Percentiles rank a stretch among this genome's conserved stretches.
phyloP scores from a whole-genome alignment of 495 filamentous ascomycete species.

The Penicillium lagena region DNA sequence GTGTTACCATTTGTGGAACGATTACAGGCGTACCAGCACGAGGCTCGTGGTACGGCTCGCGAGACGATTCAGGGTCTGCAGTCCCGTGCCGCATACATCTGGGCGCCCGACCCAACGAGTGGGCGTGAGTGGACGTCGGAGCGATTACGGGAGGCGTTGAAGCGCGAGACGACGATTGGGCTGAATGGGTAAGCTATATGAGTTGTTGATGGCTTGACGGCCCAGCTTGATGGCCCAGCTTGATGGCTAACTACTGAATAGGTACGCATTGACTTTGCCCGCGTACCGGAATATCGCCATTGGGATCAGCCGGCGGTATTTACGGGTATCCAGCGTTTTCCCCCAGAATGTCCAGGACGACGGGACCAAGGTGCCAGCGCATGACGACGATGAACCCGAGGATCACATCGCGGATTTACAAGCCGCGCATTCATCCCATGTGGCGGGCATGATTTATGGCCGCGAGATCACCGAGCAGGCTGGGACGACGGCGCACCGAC shows the following conservation, averaged over 20 bases:
- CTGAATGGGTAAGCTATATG: too few species aligned
- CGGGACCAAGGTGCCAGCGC: background rate
- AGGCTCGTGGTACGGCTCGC: background rate
- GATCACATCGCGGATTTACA: constrained; percentile 7
- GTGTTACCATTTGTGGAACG: constrained; percentile 12
- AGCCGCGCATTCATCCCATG: constrained; percentile 4
- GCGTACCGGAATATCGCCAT: constrained; percentile 4
- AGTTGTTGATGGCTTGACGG: too few species aligned
- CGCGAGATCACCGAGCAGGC: constrained; percentile 9
- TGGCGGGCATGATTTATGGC: constrained; percentile 12
- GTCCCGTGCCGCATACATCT: background rate
- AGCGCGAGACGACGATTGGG: background rate
- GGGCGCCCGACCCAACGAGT: background rate
- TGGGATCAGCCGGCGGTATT: constrained; percentile 4
- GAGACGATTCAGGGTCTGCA: background rate
- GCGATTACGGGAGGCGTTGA: background rate
- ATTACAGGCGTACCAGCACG: constrained; percentile 2
- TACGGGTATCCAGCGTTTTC: background rate
- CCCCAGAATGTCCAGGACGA: background rate
- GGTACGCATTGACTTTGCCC: background rate
- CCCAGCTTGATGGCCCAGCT: too few species aligned
- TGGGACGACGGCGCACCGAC: background rate
- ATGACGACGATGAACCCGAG: background rate
- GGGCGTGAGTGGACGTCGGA: background rate
- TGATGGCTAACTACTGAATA: too few species aligned